Percentiles rank a stretch among this genome's conserved stretches.
phyloP scores from a whole-genome alignment of 1,284 basidiomycete genomes.

The Ceratobasidium sp. region DNA sequence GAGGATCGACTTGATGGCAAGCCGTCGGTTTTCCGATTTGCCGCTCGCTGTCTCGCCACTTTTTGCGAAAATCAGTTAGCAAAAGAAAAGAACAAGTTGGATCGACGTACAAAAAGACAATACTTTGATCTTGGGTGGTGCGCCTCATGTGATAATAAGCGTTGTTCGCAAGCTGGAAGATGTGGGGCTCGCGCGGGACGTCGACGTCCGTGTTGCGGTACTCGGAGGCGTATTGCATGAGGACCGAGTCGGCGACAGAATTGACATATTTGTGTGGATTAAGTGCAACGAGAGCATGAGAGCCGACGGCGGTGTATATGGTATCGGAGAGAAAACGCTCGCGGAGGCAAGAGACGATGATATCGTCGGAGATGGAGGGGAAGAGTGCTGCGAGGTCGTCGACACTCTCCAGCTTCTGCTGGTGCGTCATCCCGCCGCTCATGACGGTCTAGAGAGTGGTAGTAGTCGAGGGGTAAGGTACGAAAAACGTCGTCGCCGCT shows the following conservation, averaged over 20 bases:
- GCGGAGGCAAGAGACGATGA: conserved; percentile 80
- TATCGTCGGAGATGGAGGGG: conserved; percentile 61
- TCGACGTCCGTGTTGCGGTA: conserved; percentile 69
- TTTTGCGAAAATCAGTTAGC: conserved; percentile 32
- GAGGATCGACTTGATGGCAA: conserved; percentile 90
- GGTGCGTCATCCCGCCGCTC: conserved; percentile 37
- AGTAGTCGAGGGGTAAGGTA: conserved; percentile 17
- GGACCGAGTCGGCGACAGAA: conserved; percentile 78
- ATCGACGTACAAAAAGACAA: conserved; percentile 76
- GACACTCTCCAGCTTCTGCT: conserved; percentile 41
- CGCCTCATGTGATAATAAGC: conserved; percentile 97
- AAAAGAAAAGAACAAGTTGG: background rate
- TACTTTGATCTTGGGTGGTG: conserved; percentile 91
- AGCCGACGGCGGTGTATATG: conserved; percentile 80
- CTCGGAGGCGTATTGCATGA: conserved; percentile 83
- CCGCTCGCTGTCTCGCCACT: conserved; percentile 94
- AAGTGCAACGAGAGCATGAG: conserved; percentile 76
- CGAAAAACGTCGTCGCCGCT: conserved; percentile 11
- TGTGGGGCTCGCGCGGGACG: conserved; percentile 70
- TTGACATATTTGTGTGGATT: conserved; percentile 89
- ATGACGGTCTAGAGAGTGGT: conserved; percentile 17
- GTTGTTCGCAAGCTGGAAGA: conserved; percentile 89
- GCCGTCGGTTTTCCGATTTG: conserved; percentile 87
- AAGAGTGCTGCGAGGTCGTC: conserved; percentile 45
- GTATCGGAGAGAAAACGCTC: conserved; percentile 85